Conservation (phyloP, 2,329 filamentous ascomycete species). For the Didymella arachidicola region DNA sequence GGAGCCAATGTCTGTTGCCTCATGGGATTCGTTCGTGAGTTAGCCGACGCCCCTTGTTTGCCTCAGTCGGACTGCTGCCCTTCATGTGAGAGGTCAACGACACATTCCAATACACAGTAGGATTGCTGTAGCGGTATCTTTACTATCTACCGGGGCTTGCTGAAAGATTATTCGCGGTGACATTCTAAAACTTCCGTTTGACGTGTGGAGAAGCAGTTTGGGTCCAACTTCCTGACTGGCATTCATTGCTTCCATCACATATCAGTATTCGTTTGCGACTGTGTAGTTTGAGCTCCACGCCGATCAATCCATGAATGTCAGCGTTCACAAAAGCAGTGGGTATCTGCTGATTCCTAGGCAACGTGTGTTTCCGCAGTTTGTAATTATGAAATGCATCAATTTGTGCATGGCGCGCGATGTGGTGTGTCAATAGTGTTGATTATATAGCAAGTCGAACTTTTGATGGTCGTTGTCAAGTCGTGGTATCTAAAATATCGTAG, state of each 20-base stretch:
- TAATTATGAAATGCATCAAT: background rate
- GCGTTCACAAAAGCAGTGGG: background rate
- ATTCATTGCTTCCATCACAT: conserved; percentile 3
- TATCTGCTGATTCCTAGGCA: background rate
- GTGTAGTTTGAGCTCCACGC: background rate
- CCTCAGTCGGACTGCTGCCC: conserved; percentile 2
- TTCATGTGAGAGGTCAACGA: conserved; percentile 4
- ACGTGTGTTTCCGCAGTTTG: background rate
- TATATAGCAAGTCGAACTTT: conserved; percentile 29
- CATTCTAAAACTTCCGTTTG: conserved; percentile 5
- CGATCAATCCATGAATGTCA: background rate
- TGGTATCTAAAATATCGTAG: conserved; percentile 46
- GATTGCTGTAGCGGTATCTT: background rate
- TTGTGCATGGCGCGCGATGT: background rate
- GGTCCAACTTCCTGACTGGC: background rate
- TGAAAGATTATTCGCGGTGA: conserved; percentile 3
- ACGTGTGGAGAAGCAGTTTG: conserved; percentile 1
- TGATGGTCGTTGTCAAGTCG: conserved; percentile 35
- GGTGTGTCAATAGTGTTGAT: background rate
- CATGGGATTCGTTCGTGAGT: conserved; percentile 2
- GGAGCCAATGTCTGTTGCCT: conserved; percentile 1
- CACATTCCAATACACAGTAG: background rate
- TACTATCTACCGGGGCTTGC: background rate
- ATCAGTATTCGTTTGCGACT: background rate
- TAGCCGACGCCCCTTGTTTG: background rate